Evolutionary conservation across 2,329 filamentous ascomycete genomes (phyloP).

Genomic region (Diaporthe vaccinii): DNA sequence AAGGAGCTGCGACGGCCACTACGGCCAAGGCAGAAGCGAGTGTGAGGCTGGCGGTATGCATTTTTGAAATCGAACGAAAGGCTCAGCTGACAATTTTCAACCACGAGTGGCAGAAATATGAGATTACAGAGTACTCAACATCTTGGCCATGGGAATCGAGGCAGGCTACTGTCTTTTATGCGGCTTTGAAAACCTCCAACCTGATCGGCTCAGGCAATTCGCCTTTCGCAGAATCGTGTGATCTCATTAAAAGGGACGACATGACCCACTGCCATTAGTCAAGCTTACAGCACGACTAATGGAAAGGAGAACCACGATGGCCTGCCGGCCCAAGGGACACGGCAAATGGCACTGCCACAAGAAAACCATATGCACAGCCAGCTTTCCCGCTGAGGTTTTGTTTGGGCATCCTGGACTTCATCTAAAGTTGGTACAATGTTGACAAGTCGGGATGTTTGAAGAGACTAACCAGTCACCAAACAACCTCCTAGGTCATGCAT

Average conservation of each 20-base stretch:
- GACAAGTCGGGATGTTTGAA: no score
- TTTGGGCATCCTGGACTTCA: not conserved
- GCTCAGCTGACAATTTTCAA: not conserved
- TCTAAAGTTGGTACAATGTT: not conserved
- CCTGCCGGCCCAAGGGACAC: not conserved
- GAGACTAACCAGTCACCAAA: no score
- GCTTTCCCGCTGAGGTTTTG: not conserved
- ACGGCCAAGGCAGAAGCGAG: not conserved
- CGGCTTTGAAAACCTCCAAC: not conserved
- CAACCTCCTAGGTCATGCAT: no score
- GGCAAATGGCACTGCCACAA: not conserved
- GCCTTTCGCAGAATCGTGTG: not conserved
- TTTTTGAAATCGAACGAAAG: not conserved
- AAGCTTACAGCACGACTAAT: not conserved
- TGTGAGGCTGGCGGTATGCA: not conserved
- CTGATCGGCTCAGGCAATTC: not conserved
- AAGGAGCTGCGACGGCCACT: not conserved
- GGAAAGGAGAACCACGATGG: not conserved
- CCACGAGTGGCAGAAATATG: not conserved
- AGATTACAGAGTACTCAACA: not conserved
- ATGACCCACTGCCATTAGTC: constrained; percentile 9
- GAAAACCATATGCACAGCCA: not conserved
- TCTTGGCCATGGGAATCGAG: not conserved
- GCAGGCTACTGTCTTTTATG: not conserved
- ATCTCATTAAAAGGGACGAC: not conserved